Base-by-base conservation (phyloP, 192 early-diverging fungal genomes). In the Gigaspora rosea region DNA sequence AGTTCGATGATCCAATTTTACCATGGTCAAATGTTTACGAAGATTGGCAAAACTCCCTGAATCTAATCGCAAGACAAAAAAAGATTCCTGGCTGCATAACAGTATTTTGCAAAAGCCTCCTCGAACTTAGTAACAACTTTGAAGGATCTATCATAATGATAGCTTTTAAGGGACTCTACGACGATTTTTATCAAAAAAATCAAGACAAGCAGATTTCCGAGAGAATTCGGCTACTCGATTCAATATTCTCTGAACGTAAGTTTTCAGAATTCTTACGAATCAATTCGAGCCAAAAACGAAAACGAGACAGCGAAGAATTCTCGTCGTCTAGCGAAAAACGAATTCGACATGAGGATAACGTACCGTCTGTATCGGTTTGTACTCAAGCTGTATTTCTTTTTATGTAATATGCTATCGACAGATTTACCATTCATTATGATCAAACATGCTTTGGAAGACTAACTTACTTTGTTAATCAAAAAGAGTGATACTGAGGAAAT, bases 211-310 rank as follows among this genome's bases (percentile, higher is more conserved):
- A 58, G n/a, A n/a, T 58, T 58, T n/a, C 18, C n/a, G 10, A 16
- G 57, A 58, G 57, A 58, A 58, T 58, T 58, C 5, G 18, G n/a
- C 18, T 58, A 58, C 57, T 58, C n/a, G 57, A 58, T 58, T 58
- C 57, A 58, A 58, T 58, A 58, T 58, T 58, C 57, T 16, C n/a
- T 5, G 57, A 58, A 58, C 18, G 18, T 58, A 58, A 58, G n/a
- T 58, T 58, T 58, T 58, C 57, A 58, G 57, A 58, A 58, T 58
- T 58, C 57, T 58, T 58, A 58, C 57, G 18, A 58, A 58, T 15
- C 57, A n/a, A 4, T n/a, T 58, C 18, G 18, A 20, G 57, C 49
- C 6, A 50, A 50, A 50, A 50, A 50, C 49, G 12, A 50, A 50
- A 9, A 50, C 8, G 49, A 50, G 12, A 50, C 49, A 50, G 12